These are phyloP conservation scores for Mortierella claussenii DNA, from an alignment of 192 early-diverging fungal genomes.

Conservation along the genomic window DNA sequence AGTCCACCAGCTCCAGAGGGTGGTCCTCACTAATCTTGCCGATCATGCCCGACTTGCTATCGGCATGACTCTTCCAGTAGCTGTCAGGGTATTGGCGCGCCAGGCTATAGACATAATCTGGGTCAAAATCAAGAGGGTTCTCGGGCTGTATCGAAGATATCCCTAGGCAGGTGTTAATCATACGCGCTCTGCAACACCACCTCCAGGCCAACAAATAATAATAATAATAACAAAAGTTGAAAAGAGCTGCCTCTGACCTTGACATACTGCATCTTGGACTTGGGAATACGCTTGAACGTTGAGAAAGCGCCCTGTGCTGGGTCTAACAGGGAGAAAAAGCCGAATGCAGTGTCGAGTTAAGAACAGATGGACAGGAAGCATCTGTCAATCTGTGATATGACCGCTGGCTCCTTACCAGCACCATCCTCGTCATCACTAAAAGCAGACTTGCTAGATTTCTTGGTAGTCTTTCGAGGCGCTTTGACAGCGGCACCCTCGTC, in stretches of 20 bases:
- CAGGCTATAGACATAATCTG: conserved; percentile 59
- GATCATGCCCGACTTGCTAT: conserved; percentile 65
- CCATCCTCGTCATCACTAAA: conserved; percentile 51
- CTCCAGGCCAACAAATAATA: too few species aligned
- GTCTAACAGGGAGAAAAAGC: not conserved
- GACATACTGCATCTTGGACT: conserved; percentile 25
- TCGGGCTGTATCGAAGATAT: conserved; percentile 25
- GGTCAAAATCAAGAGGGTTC: conserved; percentile 61
- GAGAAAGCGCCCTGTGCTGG: conserved; percentile 11
- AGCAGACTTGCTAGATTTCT: conserved; percentile 16
- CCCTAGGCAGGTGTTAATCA: too few species aligned
- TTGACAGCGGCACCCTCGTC: conserved; percentile 12
- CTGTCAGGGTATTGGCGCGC: conserved; percentile 68
- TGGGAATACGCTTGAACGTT: conserved; percentile 40
- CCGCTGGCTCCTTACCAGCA: not conserved
- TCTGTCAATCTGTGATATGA: not conserved
- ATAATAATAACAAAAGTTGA: too few species aligned
- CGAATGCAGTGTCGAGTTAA: not conserved
- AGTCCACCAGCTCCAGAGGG: conserved; percentile 70
- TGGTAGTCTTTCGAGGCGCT: conserved; percentile 28
- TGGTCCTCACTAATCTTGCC: conserved; percentile 74
- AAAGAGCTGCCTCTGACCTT: too few species aligned
- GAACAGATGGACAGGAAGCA: not conserved
- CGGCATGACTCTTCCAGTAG: conserved; percentile 69
- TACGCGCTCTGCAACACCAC: too few species aligned